These are phyloP conservation scores for Hortiboletus rubellus DNA, from an alignment of 1,284 basidiomycete genomes.

Conservation along the genomic window DNA sequence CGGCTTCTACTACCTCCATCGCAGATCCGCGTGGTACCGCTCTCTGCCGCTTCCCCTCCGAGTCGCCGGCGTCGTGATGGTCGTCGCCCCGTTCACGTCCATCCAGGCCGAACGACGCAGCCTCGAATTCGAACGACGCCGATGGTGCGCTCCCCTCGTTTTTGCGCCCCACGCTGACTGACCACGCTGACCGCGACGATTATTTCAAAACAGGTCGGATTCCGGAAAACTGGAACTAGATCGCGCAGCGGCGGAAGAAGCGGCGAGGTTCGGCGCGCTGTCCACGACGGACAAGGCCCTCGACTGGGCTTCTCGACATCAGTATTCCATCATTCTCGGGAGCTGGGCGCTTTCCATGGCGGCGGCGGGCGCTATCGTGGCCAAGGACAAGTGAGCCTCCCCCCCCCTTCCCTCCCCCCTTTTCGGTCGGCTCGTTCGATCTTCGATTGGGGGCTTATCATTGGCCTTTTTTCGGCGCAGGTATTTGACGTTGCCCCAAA, in stretches of 20 bases:
- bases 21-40: constrained; percentile 64
- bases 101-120: constrained; percentile 83
- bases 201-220: constrained; percentile 47
- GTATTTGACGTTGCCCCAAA: constrained; percentile 60
- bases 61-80: constrained; percentile 67
- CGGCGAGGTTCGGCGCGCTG: constrained; percentile 60
- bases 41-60: constrained; percentile 75
- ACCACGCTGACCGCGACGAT: not conserved
- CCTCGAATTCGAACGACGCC: constrained; percentile 66
- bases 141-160: too few species aligned
- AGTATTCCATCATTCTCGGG: constrained; percentile 81
- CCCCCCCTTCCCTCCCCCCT: too few species aligned
- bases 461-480: constrained; percentile 27
- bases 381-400: constrained; percentile 55
- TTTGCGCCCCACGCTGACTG: too few species aligned
- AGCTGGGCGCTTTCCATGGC: constrained; percentile 79
- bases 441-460: not conserved
- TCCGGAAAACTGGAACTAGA: constrained; percentile 62
- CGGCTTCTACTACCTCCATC: constrained; percentile 57
- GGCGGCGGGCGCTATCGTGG: constrained; percentile 69
- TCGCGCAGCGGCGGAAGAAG: constrained; percentile 46
- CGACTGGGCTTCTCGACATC: constrained; percentile 77
- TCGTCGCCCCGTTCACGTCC: constrained; percentile 69
- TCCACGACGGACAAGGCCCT: constrained; percentile 57
- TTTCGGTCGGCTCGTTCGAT: not conserved